Conservation (phyloP, 2,329 filamentous ascomycete species). For the Trichoderma asperellum region DNA sequence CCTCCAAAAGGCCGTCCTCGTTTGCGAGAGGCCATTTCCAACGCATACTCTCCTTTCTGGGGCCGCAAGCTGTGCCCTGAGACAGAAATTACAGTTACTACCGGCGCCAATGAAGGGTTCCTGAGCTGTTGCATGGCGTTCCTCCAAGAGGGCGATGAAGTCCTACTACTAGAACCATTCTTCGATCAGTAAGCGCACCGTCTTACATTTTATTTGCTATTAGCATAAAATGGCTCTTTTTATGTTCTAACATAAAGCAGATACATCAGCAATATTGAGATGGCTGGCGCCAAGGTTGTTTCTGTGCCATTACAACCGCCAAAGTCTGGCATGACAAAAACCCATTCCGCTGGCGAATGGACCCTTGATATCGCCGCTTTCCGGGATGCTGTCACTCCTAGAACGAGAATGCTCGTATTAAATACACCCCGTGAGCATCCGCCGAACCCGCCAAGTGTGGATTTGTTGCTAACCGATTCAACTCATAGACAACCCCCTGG, state of each 20-base stretch:
- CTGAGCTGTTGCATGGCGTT: slow-evolving; percentile 17
- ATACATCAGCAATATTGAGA: slow-evolving; percentile 21
- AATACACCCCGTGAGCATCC: slow-evolving; percentile 9
- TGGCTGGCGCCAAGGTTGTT: slow-evolving; percentile 14
- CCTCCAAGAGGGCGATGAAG: slow-evolving; percentile 12
- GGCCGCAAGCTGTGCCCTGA: slow-evolving; percentile 1
- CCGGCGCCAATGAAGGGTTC: slow-evolving; percentile 15
- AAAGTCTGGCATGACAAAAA: slow-evolving; percentile 21
- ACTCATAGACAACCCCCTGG: slow-evolving; percentile 5
- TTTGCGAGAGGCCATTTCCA: slow-evolving; percentile 7
- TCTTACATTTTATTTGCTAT: background rate
- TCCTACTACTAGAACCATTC: slow-evolving; percentile 7
- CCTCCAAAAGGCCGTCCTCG: slow-evolving; percentile 14
- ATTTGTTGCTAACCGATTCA: background rate
- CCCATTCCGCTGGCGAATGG: slow-evolving; percentile 11
- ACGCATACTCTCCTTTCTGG: slow-evolving; percentile 18
- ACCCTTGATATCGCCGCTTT: slow-evolving; percentile 2
- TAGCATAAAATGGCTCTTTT: background rate
- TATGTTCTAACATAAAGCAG: background rate
- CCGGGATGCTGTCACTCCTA: background rate
- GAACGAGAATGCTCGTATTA: slow-evolving; percentile 10
- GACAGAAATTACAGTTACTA: slow-evolving; percentile 11
- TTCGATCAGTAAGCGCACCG: slow-evolving; percentile 17
- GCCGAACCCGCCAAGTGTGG: too few relatives aligned
- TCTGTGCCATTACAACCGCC: slow-evolving; percentile 15